Conservation (phyloP, 2,329 filamentous ascomycete genomes). For the Purpureocillium takamizusanense region DNA sequence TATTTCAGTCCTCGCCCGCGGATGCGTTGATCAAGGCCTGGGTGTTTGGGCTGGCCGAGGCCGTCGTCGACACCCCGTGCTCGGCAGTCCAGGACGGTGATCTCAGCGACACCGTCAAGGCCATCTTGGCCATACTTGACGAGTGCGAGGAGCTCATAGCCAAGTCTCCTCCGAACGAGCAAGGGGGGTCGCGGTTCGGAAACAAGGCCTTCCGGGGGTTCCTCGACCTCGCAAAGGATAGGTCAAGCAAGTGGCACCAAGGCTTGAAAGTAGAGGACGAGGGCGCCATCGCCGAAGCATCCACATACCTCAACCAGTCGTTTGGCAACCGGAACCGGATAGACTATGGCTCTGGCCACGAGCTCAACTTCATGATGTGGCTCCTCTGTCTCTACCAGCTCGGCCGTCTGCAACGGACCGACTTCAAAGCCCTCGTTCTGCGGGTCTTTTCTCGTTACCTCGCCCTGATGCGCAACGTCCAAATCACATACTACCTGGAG, state of each 20-base stretch:
- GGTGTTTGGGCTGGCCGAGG: slow-evolving; percentile 77
- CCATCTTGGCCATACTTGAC: slow-evolving; percentile 62
- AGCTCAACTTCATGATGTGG: slow-evolving; percentile 96
- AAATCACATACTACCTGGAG: slow-evolving; percentile 92
- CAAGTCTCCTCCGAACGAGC: slow-evolving; percentile 71
- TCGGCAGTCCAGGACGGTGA: slow-evolving; percentile 49
- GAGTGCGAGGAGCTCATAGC: slow-evolving; percentile 58
- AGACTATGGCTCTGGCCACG: slow-evolving; percentile 95
- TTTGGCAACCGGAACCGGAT: slow-evolving; percentile 83
- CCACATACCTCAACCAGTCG: slow-evolving; percentile 70
- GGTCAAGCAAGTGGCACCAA: slow-evolving; percentile 53
- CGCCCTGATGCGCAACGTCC: slow-evolving; percentile 74
- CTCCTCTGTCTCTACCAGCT: slow-evolving; percentile 87
- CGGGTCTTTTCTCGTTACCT: slow-evolving; percentile 78
- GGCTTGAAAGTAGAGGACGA: slow-evolving; percentile 42
- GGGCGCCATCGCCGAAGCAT: slow-evolving; percentile 58
- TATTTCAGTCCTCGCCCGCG: slow-evolving; percentile 71
- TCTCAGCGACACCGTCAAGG: slow-evolving; percentile 49
- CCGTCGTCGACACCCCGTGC: slow-evolving; percentile 61
- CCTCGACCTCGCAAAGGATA: slow-evolving; percentile 57
- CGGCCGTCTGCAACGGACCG: slow-evolving; percentile 47
- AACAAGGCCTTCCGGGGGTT: slow-evolving; percentile 86
- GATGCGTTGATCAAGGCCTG: slow-evolving; percentile 73
- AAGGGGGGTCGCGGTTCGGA: slow-evolving; percentile 83
- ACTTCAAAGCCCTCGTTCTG: slow-evolving; percentile 69